Conservation (phyloP, 768 basidiomycete genomes). For the Cantharellus cinnabarinus region DNA sequence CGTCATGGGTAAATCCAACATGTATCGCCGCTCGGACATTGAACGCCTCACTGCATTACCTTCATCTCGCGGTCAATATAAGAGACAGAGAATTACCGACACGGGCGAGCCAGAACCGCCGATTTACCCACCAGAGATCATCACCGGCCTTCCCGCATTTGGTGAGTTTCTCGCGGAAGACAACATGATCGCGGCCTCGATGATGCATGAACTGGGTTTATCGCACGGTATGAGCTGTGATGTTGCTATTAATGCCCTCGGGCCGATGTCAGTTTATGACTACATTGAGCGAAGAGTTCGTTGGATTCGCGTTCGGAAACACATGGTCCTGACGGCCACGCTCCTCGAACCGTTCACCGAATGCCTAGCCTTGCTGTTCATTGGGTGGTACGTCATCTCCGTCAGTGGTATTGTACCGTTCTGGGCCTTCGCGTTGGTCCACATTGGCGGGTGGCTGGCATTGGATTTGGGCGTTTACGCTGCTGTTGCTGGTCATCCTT, state of each 20-base stretch:
- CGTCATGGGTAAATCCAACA: slow-evolving; percentile 88
- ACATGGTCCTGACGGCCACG: slow-evolving; percentile 77
- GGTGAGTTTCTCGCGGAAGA: slow-evolving; percentile 88
- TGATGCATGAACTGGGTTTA: slow-evolving; percentile 85
- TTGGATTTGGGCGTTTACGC: slow-evolving; percentile 71
- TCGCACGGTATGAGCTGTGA: slow-evolving; percentile 84
- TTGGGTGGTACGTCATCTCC: slow-evolving; percentile 17
- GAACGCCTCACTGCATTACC: slow-evolving; percentile 51
- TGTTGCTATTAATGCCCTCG: slow-evolving; percentile 73
- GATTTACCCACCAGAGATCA: background rate
- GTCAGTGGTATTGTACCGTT: slow-evolving; percentile 31
- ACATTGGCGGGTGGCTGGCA: slow-evolving; percentile 48
- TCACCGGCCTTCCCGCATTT: slow-evolving; percentile 39
- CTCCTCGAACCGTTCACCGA: slow-evolving; percentile 87
- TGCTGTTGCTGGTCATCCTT: slow-evolving; percentile 47
- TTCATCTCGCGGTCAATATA: slow-evolving; percentile 16
- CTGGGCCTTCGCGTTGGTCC: slow-evolving; percentile 19
- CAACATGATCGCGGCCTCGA: slow-evolving; percentile 81
- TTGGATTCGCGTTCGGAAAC: slow-evolving; percentile 93
- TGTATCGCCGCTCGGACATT: slow-evolving; percentile 80
- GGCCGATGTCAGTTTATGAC: slow-evolving; percentile 64
- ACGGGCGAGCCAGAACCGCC: slow-evolving; percentile 1
- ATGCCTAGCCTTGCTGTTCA: slow-evolving; percentile 42
- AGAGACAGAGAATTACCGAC: background rate
- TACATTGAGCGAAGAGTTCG: slow-evolving; percentile 80